Evolutionary conservation across 768 basidiomycete genomes (phyloP).

Genomic region (Hebeloma cylindrosporum): DNA sequence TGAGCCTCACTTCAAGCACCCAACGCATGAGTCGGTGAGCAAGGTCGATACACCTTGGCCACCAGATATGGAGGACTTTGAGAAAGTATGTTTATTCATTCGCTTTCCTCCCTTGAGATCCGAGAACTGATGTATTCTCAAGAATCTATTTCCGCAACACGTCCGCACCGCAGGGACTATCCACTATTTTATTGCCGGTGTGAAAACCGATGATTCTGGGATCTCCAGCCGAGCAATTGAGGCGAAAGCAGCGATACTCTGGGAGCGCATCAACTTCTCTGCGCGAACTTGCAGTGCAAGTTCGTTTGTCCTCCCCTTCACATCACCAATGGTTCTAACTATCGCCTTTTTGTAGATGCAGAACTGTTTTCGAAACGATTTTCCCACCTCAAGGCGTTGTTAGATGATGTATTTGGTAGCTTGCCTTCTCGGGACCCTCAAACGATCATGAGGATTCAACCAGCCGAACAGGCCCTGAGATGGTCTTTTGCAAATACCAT

Average conservation of each 20-base stretch:
- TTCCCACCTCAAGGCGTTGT: slow-evolving; percentile 20
- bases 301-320: slow-evolving; percentile 19
- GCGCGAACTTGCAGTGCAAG: slow-evolving; percentile 27
- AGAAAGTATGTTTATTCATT: slow-evolving; percentile 25
- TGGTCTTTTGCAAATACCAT: slow-evolving; percentile 35
- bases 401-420: slow-evolving; percentile 20
- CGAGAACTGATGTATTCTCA: background rate
- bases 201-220: slow-evolving; percentile 20
- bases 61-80: slow-evolving; percentile 35
- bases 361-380: slow-evolving; percentile 24
- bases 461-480: slow-evolving; percentile 19
- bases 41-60: slow-evolving; percentile 41
- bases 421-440: slow-evolving; percentile 16
- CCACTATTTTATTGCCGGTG: slow-evolving; percentile 20
- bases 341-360: slow-evolving; percentile 14
- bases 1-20: slow-evolving; percentile 27
- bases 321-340: slow-evolving; percentile 1
- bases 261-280: slow-evolving; percentile 32
- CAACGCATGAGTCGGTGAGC: slow-evolving; percentile 18
- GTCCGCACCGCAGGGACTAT: slow-evolving; percentile 23
- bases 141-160: slow-evolving; percentile 20
- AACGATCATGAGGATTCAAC: slow-evolving; percentile 14
- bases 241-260: slow-evolving; percentile 31
- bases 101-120: background rate
- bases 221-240: slow-evolving; percentile 23